Percentiles rank a stretch among this genome's conserved stretches.
These are phyloP conservation scores for Odonthalia washingtoniensis DNA, from an alignment of 31 red algal genomes.

Conservation along the genomic window DNA sequence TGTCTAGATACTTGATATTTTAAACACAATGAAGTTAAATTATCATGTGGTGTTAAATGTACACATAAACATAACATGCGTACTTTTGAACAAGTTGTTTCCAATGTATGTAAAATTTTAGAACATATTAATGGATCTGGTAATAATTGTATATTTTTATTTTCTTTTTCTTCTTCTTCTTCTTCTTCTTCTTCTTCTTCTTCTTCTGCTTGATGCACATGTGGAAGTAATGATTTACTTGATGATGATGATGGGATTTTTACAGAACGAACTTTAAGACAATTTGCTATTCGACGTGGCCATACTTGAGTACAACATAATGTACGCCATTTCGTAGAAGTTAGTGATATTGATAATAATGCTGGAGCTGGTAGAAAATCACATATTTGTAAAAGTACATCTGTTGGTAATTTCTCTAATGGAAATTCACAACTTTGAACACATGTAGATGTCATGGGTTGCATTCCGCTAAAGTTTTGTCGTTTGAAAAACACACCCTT, in stretches of 20 bases:
- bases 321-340: constrained; percentile 28
- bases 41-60: constrained; percentile 1
- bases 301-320: constrained; percentile 34
- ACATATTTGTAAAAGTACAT: constrained; percentile 49
- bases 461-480: too few species aligned
- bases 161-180: too few species aligned
- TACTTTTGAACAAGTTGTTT: not conserved
- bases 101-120: constrained; percentile 14
- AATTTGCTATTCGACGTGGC: constrained; percentile 42
- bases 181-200: not conserved
- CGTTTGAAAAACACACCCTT: too few species aligned
- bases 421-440: too few species aligned
- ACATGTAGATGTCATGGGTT: too few species aligned
- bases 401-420: constrained; percentile 38
- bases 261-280: constrained; percentile 42
- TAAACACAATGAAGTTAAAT: constrained; percentile 55
- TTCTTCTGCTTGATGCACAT: not conserved
- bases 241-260: not conserved
- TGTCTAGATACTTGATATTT: constrained; percentile 40
- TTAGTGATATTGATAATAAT: constrained; percentile 30
- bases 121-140: not conserved
- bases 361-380: constrained; percentile 2
- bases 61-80: constrained; percentile 45
- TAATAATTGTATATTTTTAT: too few species aligned
- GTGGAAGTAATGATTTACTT: not conserved